Evolutionary conservation across 2,329 filamentous ascomycete genomes (phyloP), one percentile per base, ranked within the genome.

Genomic region (Cladophialophora bantiana): DNA sequence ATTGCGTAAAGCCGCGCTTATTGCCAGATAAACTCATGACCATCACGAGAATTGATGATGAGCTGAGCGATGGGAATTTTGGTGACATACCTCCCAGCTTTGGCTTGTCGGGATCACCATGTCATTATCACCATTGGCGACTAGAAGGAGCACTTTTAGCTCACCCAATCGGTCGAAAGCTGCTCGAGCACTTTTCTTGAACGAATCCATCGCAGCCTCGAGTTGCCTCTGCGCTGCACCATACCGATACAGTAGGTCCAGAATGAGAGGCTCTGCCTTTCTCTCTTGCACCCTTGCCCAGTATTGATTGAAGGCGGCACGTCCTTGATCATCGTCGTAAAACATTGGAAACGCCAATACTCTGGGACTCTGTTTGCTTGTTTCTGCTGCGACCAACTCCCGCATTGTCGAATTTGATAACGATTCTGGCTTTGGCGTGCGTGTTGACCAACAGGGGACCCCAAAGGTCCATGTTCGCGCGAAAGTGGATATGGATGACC

Each of bases 321-420:
- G 53, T 12, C 60, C 67, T 32, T 32, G 57, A 18, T 65, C 57
- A 20, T 66, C 58, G 52, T 62, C 56, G 26, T 55, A 59, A 38
- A 68, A 70, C 62, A 65, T 65, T 10, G 68, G 65, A 32, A 65
- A 70, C 9, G 54, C 62, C 12, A 70, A 15, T 13, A 61, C 52
- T 38, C 56, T 42, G 2, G 20, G 38, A 10, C 42, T 64, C 31
- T 69, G 64, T 40, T 69, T 60, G 0, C 12, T 18, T 4, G 57
- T 59, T 34, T 56, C 50, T 32, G 64, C 48, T 67, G 18, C 64
- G 59, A 6, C 67, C 67, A 18, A 69, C 48, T 13, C 64, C 68
- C 31, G 64, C 68, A 45, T 70, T 67, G 58, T 69, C 68, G 34
- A 70, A 69, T 7, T 69, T 58, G 61, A 70, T 67, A 26, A 70